Evolutionary conservation across 345 rosid species (phyloP).

Genomic region (Reutealis trisperma): DNA sequence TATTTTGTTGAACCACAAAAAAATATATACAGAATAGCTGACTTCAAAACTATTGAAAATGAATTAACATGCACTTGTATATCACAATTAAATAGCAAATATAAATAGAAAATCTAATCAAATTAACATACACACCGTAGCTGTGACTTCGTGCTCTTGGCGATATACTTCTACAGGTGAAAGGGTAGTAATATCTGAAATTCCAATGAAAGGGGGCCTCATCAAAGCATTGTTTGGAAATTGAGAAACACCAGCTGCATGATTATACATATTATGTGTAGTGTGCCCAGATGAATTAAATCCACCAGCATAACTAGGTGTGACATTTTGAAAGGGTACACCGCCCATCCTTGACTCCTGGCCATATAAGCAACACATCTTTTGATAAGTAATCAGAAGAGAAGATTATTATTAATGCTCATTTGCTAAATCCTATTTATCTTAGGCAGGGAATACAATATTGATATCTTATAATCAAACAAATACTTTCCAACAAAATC

Average conservation of each 20-base stretch:
- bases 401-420: neutral
- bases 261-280: slow-evolving; percentile 51
- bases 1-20: neutral
- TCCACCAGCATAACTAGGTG: slow-evolving; percentile 49
- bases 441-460: neutral
- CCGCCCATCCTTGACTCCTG: slow-evolving; percentile 62
- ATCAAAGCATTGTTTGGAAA: slow-evolving; percentile 48
- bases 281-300: slow-evolving; percentile 51
- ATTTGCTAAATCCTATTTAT: neutral
- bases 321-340: slow-evolving; percentile 45
- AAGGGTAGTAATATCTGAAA: slow-evolving; percentile 46
- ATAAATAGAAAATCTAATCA: neutral
- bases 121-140: slow-evolving; percentile 55
- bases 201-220: slow-evolving; percentile 52
- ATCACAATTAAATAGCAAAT: neutral
- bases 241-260: slow-evolving; percentile 39
- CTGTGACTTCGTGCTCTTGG: slow-evolving; percentile 85
- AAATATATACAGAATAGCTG: neutral
- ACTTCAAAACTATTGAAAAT: neutral
- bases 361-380: slow-evolving; percentile 1
- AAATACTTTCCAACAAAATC: neutral
- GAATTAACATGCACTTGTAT: neutral
- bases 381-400: neutral
- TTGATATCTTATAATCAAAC: neutral
- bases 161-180: slow-evolving; percentile 74